Evolutionary conservation across 2,329 filamentous ascomycete species (phyloP), one percentile per base, ranked within the genome.

Genomic region (Colletotrichum noveboracense): DNA sequence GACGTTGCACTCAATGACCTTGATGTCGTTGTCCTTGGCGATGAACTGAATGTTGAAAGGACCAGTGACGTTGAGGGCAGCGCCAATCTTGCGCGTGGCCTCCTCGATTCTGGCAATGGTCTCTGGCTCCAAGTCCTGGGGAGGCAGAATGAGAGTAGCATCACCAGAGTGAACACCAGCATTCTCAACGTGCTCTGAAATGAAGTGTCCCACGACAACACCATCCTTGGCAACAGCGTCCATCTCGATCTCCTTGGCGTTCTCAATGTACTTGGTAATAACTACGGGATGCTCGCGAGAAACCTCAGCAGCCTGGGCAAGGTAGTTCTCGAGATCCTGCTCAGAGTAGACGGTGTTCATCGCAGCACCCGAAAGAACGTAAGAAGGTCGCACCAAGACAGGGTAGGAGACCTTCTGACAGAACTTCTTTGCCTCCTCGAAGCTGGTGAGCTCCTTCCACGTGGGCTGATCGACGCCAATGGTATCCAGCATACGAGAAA

Each of bases 1-100:
- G 76, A 98, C 97, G 82, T 99, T 99, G 87, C 97, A 98, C 87
- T 99, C 97, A 78, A 99, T 99, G 79, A 99, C 97, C 89, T 98
- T 98, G 89, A 99, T 98, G 79, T 98, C 96, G 84, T 98, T 98
- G 85, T 98, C 96, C 88, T 98, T 98, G 81, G 97, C 97, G 81
- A 99, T 99, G 88, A 99, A 98, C 84, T 99, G 97, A 78, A 99
- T 99, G 87, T 99, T 99, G 91, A 94, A 98, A 26, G 97, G 97
- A 66, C 97, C 97, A 55, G 97, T 98, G 72, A 99, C 94, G 83
- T 98, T 98, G 75, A 98, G 91, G 18, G 97, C 96, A 77, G 94
- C 93, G 79, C 94, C 97, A 80, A 99, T 98, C 91, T 98, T 98
- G 79, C 94, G 91, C 16, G 97, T 98, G 5, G 97, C 97, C 84